These are phyloP conservation scores for Leccinum sublutescens DNA, from an alignment of 768 basidiomycete species.

Conservation along the genomic window DNA sequence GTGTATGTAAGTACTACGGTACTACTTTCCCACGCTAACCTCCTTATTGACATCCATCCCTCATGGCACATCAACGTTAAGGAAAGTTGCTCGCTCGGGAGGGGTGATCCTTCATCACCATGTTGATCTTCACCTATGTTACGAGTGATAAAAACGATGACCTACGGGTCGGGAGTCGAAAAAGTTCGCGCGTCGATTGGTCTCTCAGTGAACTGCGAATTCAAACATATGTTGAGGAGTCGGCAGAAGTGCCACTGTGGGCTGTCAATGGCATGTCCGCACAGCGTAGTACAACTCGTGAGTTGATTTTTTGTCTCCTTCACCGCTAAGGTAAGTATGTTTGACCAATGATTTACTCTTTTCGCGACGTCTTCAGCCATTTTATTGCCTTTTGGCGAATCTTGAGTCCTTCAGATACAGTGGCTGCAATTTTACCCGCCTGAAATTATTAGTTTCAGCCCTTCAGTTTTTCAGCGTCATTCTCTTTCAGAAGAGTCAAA, in stretches of 20 bases:
- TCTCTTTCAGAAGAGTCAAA: not conserved
- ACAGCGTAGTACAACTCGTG: not conserved
- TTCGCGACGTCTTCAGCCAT: not conserved
- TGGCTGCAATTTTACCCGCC: not conserved
- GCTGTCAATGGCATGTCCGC: not conserved
- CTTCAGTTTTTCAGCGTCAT: not conserved
- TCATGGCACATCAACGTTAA: too few relatives aligned
- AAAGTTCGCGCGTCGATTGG: too few relatives aligned
- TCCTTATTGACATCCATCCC: too few relatives aligned
- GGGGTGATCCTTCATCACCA: too few relatives aligned
- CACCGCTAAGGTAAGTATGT: not conserved
- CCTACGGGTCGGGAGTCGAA: too few relatives aligned
- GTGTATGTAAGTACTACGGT: too few relatives aligned
- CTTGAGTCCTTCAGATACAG: not conserved
- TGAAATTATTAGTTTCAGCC: too few relatives aligned
- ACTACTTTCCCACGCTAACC: too few relatives aligned
- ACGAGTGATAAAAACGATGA: too few relatives aligned
- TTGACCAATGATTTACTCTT: not conserved
- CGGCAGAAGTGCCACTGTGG: not conserved
- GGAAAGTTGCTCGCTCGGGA: too few relatives aligned
- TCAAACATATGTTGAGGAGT: not conserved
- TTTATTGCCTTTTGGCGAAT: not conserved
- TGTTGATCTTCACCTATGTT: too few relatives aligned
- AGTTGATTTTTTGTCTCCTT: not conserved
- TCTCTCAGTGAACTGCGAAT: too few relatives aligned